Evolutionary conservation across 176 grass and related monocot species (phyloP).

Genomic region (Aegilops sharonensis): DNA sequence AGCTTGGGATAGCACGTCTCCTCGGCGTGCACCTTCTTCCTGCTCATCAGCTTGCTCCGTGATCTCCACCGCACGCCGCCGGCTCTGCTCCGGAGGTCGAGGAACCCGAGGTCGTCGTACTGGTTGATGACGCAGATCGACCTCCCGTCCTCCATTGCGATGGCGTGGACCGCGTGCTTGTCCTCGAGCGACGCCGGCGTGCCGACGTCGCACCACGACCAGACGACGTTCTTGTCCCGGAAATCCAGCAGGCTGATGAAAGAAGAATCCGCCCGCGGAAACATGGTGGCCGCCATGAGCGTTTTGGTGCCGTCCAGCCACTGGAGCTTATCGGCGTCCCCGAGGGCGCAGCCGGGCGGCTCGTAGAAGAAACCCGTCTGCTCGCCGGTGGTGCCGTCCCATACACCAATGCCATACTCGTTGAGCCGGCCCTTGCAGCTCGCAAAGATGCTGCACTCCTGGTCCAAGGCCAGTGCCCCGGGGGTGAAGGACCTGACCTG

Average conservation of each 20-base stretch:
- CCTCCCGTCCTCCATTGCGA: constrained; percentile 46
- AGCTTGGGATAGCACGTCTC: constrained; percentile 94
- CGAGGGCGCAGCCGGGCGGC: constrained; percentile 55
- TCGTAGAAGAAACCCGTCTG: constrained; percentile 90
- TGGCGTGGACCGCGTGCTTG: constrained; percentile 75
- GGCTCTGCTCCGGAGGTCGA: constrained; percentile 61
- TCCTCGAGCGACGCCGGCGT: constrained; percentile 58
- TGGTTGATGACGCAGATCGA: constrained; percentile 77
- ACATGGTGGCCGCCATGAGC: constrained; percentile 78
- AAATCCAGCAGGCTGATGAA: constrained; percentile 77
- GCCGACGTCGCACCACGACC: constrained; percentile 81
- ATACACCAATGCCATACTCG: constrained; percentile 78
- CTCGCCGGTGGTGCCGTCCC: constrained; percentile 59
- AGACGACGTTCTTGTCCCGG: constrained; percentile 54
- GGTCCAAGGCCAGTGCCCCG: constrained; percentile 47
- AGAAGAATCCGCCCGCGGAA: constrained; percentile 71
- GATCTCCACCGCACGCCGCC: constrained; percentile 74
- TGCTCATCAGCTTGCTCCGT: constrained; percentile 61
- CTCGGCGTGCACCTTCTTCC: constrained; percentile 36
- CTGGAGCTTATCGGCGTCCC: constrained; percentile 82
- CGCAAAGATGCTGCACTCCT: constrained; percentile 32
- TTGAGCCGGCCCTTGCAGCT: constrained; percentile 87
- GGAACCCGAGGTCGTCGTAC: constrained; percentile 83
- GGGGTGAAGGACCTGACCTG: constrained; percentile 67
- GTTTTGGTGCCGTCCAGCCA: constrained; percentile 52